A percentile compares a stretch with the other conserved stretches of the same genome.
These are phyloP conservation scores for Mycosarcoma maydis DNA, from an alignment of 1,284 basidiomycete species.

Conservation along the genomic window DNA sequence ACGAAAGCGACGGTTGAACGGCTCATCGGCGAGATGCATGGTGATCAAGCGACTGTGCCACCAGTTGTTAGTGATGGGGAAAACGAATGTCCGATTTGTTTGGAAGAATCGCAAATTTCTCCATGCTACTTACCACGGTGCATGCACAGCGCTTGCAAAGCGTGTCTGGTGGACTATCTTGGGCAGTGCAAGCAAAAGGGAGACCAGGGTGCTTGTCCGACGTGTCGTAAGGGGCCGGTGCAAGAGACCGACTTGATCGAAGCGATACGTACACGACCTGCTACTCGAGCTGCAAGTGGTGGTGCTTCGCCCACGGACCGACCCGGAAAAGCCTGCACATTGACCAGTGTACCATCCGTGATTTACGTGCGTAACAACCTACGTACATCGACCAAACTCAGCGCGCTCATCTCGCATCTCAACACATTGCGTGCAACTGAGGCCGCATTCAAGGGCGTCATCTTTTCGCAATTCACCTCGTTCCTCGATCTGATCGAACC, in stretches of 20 bases:
- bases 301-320: not conserved
- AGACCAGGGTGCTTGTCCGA: conserved; percentile 71
- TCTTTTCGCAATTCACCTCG: conserved; percentile 68
- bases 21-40: conserved; percentile 35
- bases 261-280: conserved; percentile 62
- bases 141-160: conserved; percentile 74
- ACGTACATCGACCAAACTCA: conserved; percentile 84
- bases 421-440: conserved; percentile 72
- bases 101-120: conserved; percentile 56
- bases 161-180: conserved; percentile 79
- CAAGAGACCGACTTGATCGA: conserved; percentile 74
- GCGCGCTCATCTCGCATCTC: conserved; percentile 77
- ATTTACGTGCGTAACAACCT: conserved; percentile 76
- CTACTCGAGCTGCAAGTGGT: not conserved
- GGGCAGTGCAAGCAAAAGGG: conserved; percentile 75
- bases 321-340: not conserved
- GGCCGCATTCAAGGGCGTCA: conserved; percentile 64
- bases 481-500: conserved; percentile 66
- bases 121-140: conserved; percentile 66
- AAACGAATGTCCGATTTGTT: conserved; percentile 66
- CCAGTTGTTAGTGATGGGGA: conserved; percentile 3
- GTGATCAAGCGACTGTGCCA: not conserved
- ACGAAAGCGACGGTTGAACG: conserved; percentile 43
- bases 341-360: not conserved
- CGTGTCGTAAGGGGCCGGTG: conserved; percentile 58